Base-by-base conservation (phyloP, 441 rosid genomes). In the Erodium moschatum region DNA sequence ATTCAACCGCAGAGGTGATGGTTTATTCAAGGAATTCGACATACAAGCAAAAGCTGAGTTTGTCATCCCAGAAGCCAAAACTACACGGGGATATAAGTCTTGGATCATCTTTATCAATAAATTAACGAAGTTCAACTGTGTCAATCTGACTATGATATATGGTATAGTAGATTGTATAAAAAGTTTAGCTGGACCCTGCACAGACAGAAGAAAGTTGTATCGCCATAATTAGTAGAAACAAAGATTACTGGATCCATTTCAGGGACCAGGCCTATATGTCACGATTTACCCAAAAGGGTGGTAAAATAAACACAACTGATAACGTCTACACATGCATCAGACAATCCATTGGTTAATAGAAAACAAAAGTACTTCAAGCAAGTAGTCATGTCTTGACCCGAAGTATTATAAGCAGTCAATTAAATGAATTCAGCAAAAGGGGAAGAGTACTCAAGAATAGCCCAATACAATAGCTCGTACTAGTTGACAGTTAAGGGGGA, bases 11-110 rank as follows among this genome's bases (percentile, higher is more conserved):
- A 91, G 95, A 79, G 96, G 93, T 29, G 74, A 74, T 68, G 96
- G 97, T 70, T 91, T 93, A 69, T 80, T 85, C 69, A 87, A 75
- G 76, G 98, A 80, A 78, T 84, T 88, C 35, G 97, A 89, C 38
- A 89, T 73, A 81, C 93, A 88, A 68, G 97, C 95, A 80, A 93
- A 88, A 54, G 88, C 77, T 33, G 75, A 54, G 64, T 75, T 73
- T 42, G 77, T 69, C 62, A 84, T 74, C 74, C 76, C 76, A 64
- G 78, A 78, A 81, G 68, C 77, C 76, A 70, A 84, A 75, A 74
- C 44, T 19, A 77, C 42, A 69, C 20, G 64, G 10, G 44, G 44
- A 40, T 40, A 40, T 7, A 40, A 40, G 68, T 76, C 80, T 73
- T 72, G 84, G 66, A 78, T 68, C 38, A 81, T 73, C 83, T 77